Conservation (phyloP, 140 eudicot species). For the Oenanthe javanica region DNA sequence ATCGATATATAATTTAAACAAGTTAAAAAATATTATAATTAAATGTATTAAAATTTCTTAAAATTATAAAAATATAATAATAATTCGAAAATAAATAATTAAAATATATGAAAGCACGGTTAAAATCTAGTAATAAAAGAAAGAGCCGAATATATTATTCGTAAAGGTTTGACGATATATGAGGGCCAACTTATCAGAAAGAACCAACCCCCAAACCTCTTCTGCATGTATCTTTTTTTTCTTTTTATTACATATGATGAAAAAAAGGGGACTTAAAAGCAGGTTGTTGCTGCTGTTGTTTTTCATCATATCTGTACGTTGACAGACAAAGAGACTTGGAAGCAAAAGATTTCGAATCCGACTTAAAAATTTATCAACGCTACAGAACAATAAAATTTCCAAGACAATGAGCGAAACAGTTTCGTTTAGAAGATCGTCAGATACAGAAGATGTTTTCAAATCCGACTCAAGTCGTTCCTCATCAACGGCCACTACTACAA, state of each 20-base stretch:
- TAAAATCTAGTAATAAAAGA: too few relatives aligned
- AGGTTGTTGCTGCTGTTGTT: neutral
- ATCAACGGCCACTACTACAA: neutral
- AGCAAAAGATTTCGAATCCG: slow-evolving; percentile 3
- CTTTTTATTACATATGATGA: neutral
- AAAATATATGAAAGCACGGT: too few relatives aligned
- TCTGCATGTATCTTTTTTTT: neutral
- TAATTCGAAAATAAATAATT: too few relatives aligned
- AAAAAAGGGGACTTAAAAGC: neutral
- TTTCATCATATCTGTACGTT: neutral
- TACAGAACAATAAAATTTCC: neutral
- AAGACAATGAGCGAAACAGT: neutral
- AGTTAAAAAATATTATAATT: too few relatives aligned
- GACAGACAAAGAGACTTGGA: neutral
- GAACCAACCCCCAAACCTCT: neutral
- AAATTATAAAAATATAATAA: too few relatives aligned
- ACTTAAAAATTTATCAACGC: neutral
- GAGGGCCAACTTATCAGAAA: too few relatives aligned
- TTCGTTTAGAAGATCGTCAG: neutral
- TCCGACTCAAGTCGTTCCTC: neutral
- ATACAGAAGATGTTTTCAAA: neutral
- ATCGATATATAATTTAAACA: too few relatives aligned
- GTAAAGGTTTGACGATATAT: too few relatives aligned
- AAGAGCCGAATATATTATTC: too few relatives aligned
- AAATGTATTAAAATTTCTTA: too few relatives aligned